Conservation (phyloP, 1,284 basidiomycete genomes). For the Ganoderma meredithae region DNA sequence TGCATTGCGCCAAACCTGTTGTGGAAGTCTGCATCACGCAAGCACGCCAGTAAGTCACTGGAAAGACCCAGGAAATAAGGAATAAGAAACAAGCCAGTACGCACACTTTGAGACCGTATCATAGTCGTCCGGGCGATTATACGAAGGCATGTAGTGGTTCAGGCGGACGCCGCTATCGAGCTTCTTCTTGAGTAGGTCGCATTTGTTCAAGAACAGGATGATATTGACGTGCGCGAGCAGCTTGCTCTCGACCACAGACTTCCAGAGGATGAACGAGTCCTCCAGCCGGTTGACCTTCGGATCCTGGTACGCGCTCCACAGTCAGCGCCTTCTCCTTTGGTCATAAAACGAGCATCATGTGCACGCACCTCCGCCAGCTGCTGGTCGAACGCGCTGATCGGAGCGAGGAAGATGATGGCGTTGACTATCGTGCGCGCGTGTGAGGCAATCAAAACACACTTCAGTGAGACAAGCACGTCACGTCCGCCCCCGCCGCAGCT, state of each 20-base stretch:
- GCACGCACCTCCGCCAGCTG: conserved; percentile 70
- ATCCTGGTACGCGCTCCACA: conserved; percentile 52
- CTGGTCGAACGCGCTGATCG: conserved; percentile 86
- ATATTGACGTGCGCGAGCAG: conserved; percentile 74
- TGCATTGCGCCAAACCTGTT: conserved; percentile 76
- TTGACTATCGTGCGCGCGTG: conserved; percentile 57
- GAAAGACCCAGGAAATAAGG: background rate
- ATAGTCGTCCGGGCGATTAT: conserved; percentile 77
- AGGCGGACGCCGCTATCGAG: conserved; percentile 78
- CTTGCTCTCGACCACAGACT: conserved; percentile 70
- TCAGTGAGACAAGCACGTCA: background rate
- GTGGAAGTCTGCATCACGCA: conserved; percentile 61
- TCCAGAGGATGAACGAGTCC: conserved; percentile 79
- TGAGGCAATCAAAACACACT: background rate
- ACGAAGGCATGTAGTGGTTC: conserved; percentile 67
- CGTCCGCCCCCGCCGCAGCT: background rate
- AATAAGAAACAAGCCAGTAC: conserved; percentile 30
- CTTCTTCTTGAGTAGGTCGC: conserved; percentile 77
- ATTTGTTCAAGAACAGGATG: conserved; percentile 82
- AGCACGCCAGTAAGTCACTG: conserved; percentile 1
- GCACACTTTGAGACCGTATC: conserved; percentile 75
- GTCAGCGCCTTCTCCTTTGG: background rate
- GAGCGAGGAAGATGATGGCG: conserved; percentile 84
- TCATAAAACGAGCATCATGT: background rate
- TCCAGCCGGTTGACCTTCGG: conserved; percentile 74